These are phyloP conservation scores for Lathyrus oleraceus DNA, from an alignment of 306 rosid genomes.

Conservation along the genomic window DNA sequence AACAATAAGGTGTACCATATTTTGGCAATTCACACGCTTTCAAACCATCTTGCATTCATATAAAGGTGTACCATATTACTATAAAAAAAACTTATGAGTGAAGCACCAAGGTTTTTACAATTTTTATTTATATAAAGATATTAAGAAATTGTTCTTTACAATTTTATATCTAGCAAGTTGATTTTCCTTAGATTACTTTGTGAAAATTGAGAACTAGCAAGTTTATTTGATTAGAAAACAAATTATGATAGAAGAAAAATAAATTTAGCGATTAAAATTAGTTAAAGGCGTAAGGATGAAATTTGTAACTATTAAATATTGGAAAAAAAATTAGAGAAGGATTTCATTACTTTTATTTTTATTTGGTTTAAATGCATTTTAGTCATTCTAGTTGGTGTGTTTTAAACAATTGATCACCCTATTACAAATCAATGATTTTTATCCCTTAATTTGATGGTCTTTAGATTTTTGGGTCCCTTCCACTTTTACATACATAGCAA, in stretches of 20 bases:
- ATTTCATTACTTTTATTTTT: too few relatives aligned
- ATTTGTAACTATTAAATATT: not conserved
- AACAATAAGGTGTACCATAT: slow-evolving; percentile 6
- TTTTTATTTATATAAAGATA: not conserved
- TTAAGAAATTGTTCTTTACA: not conserved
- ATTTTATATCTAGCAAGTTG: not conserved
- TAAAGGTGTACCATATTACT: too few relatives aligned
- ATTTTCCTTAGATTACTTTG: not conserved
- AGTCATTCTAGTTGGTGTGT: too few relatives aligned
- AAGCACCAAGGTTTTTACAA: slow-evolving; percentile 29
- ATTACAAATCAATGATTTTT: too few relatives aligned
- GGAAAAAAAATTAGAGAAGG: too few relatives aligned
- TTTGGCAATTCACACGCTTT: slow-evolving; percentile 25
- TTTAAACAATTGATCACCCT: too few relatives aligned
- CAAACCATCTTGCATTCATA: not conserved
- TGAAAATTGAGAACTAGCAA: not conserved
- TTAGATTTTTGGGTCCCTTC: too few relatives aligned
- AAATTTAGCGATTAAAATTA: not conserved
- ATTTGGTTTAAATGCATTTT: too few relatives aligned
- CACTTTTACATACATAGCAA: too few relatives aligned
- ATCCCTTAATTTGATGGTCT: too few relatives aligned
- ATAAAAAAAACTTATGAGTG: slow-evolving; percentile 12
- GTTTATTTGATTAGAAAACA: not conserved
- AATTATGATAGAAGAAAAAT: not conserved
- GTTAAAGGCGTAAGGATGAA: not conserved